Evolutionary conservation across 2,329 filamentous ascomycete species (phyloP), one percentile per base, ranked within the genome.

Genomic region (Pezicula radicicola): DNA sequence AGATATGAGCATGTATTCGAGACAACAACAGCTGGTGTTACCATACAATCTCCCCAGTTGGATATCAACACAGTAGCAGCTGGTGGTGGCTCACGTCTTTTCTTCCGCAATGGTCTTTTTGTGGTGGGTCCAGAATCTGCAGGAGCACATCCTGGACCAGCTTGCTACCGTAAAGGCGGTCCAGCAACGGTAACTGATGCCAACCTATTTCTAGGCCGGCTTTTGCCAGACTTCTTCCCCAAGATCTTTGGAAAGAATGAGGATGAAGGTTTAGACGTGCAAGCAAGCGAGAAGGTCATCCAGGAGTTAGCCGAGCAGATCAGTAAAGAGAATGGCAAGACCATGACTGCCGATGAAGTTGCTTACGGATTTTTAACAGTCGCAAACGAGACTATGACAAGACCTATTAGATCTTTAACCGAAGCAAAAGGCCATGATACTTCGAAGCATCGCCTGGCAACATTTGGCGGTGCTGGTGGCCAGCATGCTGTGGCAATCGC

Each of bases 11-110:
- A 97, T 63, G 91, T 96, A 1, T 96, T 96, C 60, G 92, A 96
- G 70, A 96, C 91, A 0, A 96, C 90, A 0, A 96, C 91, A 1
- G 92, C 92, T 0, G 92, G 92, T n/a, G 89, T 96, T 1, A 93
- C 91, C 0, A 94, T 96, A 27, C 91, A 96, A 63, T 92, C 89
- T 1, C 92, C 92, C 0, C 91, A 96, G 64, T 79, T 96, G 0
- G 91, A 96, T 64, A 96, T 96, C 72, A 96, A 96, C 69, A 97
- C 92, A 0, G 92, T 97, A 1, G 92, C 92, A 6, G 92, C 92
- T 3, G 92, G 92, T 44, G 92, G 92, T 56, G 91, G 91, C 6
- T 93, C 88, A 1, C 78, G 87, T 28, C 76, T 97, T 3, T 94
- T 95, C 70, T 96, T 90, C 79, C 84, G 83, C 56, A 96, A 96